Conservation (phyloP, 768 basidiomycete species). For the Russula earlei region DNA sequence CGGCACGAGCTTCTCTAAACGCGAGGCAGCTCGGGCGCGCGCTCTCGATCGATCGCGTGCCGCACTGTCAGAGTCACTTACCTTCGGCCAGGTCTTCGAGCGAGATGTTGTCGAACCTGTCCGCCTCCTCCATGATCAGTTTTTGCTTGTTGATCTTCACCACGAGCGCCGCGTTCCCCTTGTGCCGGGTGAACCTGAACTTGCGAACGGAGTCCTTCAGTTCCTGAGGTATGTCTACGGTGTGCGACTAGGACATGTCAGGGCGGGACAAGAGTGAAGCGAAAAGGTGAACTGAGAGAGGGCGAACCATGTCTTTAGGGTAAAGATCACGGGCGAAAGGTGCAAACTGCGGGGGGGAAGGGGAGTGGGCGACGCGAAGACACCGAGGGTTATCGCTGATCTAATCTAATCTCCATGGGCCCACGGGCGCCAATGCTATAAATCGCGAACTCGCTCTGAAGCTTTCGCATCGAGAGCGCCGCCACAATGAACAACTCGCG, state of each 20-base stretch:
- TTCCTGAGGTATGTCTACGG: conserved; percentile 77
- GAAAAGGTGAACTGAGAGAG: background rate
- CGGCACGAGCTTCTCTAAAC: no score
- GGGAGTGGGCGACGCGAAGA: background rate
- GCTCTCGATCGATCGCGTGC: no score
- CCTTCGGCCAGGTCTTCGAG: conserved; percentile 87
- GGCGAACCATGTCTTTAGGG: conserved; percentile 12
- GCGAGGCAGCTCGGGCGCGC: no score
- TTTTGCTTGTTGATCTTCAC: conserved; percentile 86
- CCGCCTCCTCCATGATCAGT: conserved; percentile 75
- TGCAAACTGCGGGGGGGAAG: no score
- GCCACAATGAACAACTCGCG: no score
- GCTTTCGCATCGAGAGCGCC: no score
- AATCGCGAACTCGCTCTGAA: no score
- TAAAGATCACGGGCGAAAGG: no score
- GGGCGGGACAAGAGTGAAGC: background rate
- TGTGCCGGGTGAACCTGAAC: conserved; percentile 64
- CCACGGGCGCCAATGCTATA: no score
- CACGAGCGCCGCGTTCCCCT: conserved; percentile 64
- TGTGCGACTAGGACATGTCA: conserved; percentile 41
- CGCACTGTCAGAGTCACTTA: conserved; percentile 26
- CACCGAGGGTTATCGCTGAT: background rate
- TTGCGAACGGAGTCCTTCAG: conserved; percentile 76
- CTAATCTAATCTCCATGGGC: no score
- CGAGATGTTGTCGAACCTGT: conserved; percentile 64